A percentile compares a stretch with the other conserved stretches of the same genome.
phyloP scores from a whole-genome alignment of 2,329 filamentous ascomycete species.

The Alternaria hordeiaustralica region DNA sequence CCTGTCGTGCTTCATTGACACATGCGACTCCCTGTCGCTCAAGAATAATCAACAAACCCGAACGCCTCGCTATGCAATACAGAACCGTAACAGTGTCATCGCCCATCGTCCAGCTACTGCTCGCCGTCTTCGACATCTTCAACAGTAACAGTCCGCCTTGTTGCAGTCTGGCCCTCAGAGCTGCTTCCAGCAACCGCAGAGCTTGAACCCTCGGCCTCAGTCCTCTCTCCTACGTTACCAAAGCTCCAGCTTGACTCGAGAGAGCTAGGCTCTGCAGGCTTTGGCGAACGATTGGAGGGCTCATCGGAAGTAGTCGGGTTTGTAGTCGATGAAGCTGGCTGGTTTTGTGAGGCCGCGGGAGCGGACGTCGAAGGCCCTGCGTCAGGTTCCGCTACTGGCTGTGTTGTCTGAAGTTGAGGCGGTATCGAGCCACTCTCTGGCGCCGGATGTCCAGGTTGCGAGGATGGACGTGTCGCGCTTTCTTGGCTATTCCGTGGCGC shows the following conservation, averaged over 20 bases:
- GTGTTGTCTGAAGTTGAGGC: not conserved
- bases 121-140: constrained; percentile 43
- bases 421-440: not conserved
- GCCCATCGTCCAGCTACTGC: constrained; percentile 18
- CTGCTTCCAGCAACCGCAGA: constrained; percentile 37
- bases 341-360: constrained; percentile 6
- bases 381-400: not conserved
- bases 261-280: constrained; percentile 36
- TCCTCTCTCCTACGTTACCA: constrained; percentile 34
- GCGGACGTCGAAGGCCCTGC: constrained; percentile 6
- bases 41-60: constrained; percentile 16
- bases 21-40: not conserved
- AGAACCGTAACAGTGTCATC: constrained; percentile 8
- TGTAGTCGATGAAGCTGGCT: constrained; percentile 6
- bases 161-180: constrained; percentile 27
- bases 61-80: constrained; percentile 49
- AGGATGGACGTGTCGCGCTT: constrained; percentile 5
- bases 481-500: constrained; percentile 26
- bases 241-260: constrained; percentile 49
- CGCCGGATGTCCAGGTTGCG: constrained; percentile 12
- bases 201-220: constrained; percentile 36
- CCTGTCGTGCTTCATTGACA: constrained; percentile 5
- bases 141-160: constrained; percentile 37
- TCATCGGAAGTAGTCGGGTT: constrained; percentile 9
- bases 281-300: constrained; percentile 26